Evolutionary conservation across 345 rosid genomes (phyloP).

Genomic region (Zanthoxylum bungeanum): DNA sequence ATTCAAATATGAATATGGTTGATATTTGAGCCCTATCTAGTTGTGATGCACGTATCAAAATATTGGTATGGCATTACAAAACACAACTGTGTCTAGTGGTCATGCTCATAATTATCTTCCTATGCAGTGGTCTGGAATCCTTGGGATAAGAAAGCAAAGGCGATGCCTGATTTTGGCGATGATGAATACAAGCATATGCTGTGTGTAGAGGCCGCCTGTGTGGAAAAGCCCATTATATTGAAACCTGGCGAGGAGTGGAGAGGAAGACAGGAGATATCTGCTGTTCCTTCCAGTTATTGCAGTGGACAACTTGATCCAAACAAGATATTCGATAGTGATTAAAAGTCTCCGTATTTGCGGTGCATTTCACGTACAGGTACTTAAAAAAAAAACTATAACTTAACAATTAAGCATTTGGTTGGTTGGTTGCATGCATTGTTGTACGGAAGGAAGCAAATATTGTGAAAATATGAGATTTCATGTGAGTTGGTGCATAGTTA

Average conservation of each 20-base stretch:
- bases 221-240: slow-evolving; percentile 50
- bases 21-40: not conserved
- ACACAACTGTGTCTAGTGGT: not conserved
- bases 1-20: not conserved
- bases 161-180: slow-evolving; percentile 53
- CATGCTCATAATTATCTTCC: not conserved
- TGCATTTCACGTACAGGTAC: slow-evolving; percentile 27
- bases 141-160: slow-evolving; percentile 59
- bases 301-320: slow-evolving; percentile 59
- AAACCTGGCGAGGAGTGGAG: slow-evolving; percentile 69
- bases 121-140: slow-evolving; percentile 66
- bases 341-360: slow-evolving; percentile 7
- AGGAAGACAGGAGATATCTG: slow-evolving; percentile 50
- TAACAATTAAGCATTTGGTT: not conserved
- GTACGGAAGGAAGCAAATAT: not conserved
- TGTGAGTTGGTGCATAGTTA: too few species aligned
- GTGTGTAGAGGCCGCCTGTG: slow-evolving; percentile 59
- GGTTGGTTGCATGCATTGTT: not conserved
- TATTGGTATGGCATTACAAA: not conserved
- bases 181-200: slow-evolving; percentile 62
- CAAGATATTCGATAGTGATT: slow-evolving; percentile 31
- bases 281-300: slow-evolving; percentile 61
- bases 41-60: not conserved
- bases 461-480: not conserved
- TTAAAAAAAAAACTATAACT: not conserved